These are phyloP conservation scores for Fusarium sp. DNA, from an alignment of 2,329 filamentous ascomycete species.

Conservation along the genomic window DNA sequence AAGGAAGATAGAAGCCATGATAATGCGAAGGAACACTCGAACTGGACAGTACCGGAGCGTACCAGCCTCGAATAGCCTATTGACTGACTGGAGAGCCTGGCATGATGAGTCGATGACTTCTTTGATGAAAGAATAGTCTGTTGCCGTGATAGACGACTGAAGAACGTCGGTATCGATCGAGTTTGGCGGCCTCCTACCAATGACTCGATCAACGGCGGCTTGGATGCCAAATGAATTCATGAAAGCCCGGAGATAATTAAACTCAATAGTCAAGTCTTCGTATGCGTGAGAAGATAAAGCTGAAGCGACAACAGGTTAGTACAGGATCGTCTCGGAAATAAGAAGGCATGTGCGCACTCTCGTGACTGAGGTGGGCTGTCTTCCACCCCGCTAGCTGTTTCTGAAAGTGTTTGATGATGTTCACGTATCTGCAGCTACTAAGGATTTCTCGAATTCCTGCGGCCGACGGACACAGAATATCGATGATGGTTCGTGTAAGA, in stretches of 20 bases:
- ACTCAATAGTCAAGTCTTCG: slow-evolving; percentile 55
- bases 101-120: slow-evolving; percentile 67
- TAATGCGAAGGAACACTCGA: slow-evolving; percentile 64
- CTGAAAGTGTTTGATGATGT: slow-evolving; percentile 33
- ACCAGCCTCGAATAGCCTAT: slow-evolving; percentile 58
- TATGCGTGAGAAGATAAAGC: neutral
- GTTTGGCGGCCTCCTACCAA: slow-evolving; percentile 19
- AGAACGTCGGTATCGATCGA: slow-evolving; percentile 1
- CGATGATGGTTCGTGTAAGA: slow-evolving; percentile 18
- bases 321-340: fast-evolving
- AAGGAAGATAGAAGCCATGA: slow-evolving; percentile 66
- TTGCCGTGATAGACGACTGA: slow-evolving; percentile 56
- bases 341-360: neutral
- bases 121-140: slow-evolving; percentile 66
- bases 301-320: fast-evolving
- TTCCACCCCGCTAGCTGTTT: slow-evolving; percentile 23
- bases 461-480: slow-evolving; percentile 57
- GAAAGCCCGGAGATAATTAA: slow-evolving; percentile 56
- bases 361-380: neutral
- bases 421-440: slow-evolving; percentile 11
- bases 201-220: slow-evolving; percentile 61
- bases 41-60: slow-evolving; percentile 64
- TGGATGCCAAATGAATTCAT: slow-evolving; percentile 65
- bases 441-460: slow-evolving; percentile 2
- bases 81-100: slow-evolving; percentile 62